phyloP scores from a whole-genome alignment of 495 filamentous ascomycete species.

The Penicillium chermesinum region DNA sequence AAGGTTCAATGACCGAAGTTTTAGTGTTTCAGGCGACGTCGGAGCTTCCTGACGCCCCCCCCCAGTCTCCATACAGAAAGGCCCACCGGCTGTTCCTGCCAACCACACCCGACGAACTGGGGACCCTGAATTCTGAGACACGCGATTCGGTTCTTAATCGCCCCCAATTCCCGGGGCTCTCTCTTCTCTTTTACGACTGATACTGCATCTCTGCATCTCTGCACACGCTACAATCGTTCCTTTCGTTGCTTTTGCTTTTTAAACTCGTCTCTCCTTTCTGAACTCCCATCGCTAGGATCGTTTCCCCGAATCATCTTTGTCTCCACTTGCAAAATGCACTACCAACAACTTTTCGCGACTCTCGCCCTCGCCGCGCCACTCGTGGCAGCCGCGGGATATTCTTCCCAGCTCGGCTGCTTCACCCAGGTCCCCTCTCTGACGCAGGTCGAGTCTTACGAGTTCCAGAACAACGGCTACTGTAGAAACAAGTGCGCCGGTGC shows the following conservation, averaged over 20 bases:
- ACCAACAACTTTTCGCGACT: slow-evolving; percentile 15
- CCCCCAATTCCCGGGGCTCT: background rate
- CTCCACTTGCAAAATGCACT: slow-evolving; percentile 11
- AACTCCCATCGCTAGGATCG: too few species aligned
- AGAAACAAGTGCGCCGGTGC: background rate
- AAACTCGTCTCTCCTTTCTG: background rate
- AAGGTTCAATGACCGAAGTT: background rate
- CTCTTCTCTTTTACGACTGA: background rate
- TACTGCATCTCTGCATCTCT: background rate
- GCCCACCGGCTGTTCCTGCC: slow-evolving; percentile 1
- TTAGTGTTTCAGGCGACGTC: slow-evolving; percentile 6
- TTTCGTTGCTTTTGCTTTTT: background rate
- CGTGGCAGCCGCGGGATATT: slow-evolving; percentile 4
- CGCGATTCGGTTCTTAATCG: background rate
- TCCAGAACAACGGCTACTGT: slow-evolving; percentile 13
- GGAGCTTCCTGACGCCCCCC: too few species aligned
- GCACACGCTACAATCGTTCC: background rate
- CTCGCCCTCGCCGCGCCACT: slow-evolving; percentile 26
- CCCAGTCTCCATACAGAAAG: background rate
- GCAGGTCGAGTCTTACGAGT: slow-evolving; percentile 19
- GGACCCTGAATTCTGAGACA: slow-evolving; percentile 2
- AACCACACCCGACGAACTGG: background rate
- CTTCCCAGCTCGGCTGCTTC: slow-evolving; percentile 31
- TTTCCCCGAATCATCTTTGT: background rate
- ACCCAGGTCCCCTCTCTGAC: slow-evolving; percentile 21